Base-by-base conservation (phyloP, 1,284 basidiomycete genomes). In the Cryptococcus deneoformans region DNA sequence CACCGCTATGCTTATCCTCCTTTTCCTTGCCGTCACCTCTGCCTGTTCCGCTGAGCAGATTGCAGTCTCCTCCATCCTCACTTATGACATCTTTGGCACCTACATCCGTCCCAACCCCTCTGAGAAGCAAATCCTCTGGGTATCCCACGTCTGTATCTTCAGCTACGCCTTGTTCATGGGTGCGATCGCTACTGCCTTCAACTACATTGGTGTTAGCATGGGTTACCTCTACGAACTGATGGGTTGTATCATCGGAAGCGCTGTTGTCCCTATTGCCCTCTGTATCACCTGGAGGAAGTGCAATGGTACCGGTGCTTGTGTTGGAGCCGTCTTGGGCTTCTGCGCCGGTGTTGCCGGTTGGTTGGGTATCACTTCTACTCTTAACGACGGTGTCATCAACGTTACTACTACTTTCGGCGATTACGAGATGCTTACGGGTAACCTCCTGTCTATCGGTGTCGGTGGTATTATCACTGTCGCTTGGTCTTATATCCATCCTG, bases 11-110 rank as follows among this genome's bases (percentile, higher is more conserved):
- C 64, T 76, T 57, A 69, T 75, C 60, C 66, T 75, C 46, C 72
- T 79, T 50, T 79, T 79, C 75, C 66, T 80, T 34, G 79, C 79
- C 16, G 90, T 95, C 62, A 95, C 91, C 0, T 89, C 87, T 14
- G 90, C 91, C 0, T 87, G 87, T 16, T 87, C 87, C 24, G 92
- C 93, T 4, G 92, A 97, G 76, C 82, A 94, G 53, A 93, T 95
- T 65, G 92, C 92, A 0, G 88, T 90, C 2, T 89, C 72, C 14
- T 85, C 85, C 0, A 70, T 92, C 54, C 70, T 92, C 67, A 92
- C 90, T 0, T 92, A 90, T 68, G 90, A 92, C 75, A 81, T 88
- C 46, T 85, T 85, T 77, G 72, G 66, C 9, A 63, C 64, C 52
- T 86, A 87, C 76, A 76, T 87, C 75, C 84, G 86, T 68, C 82